Evolutionary conservation across 2,329 filamentous ascomycete genomes (phyloP).

Genomic region (Orbilia javanica): DNA sequence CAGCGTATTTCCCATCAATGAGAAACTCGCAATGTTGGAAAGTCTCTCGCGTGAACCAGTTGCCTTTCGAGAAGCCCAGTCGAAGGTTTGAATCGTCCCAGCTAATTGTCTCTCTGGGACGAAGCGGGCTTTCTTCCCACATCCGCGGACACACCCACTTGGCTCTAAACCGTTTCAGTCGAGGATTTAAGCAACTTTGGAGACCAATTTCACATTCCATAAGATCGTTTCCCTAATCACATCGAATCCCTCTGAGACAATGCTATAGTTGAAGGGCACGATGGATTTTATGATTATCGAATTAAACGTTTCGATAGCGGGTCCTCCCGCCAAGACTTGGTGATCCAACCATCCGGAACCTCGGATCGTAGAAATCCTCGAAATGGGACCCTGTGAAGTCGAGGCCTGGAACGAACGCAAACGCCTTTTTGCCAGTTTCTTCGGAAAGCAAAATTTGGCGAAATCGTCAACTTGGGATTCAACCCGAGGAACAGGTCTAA

Average conservation of each 20-base stretch:
- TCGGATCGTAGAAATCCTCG: slow-evolving; percentile 42
- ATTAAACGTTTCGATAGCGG: slow-evolving; percentile 31
- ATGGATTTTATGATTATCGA: slow-evolving; percentile 39
- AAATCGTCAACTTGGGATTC: slow-evolving; percentile 20
- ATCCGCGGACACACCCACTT: slow-evolving; percentile 57
- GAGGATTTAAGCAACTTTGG: slow-evolving; percentile 33
- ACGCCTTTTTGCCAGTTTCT: slow-evolving; percentile 11
- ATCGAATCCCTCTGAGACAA: slow-evolving; percentile 42
- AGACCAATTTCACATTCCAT: slow-evolving; percentile 43
- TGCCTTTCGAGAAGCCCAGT: slow-evolving; percentile 58
- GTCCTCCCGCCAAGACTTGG: slow-evolving; percentile 35
- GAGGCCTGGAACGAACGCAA: slow-evolving; percentile 16
- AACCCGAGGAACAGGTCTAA: slow-evolving; percentile 54
- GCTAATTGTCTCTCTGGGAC: slow-evolving; percentile 49
- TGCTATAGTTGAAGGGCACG: slow-evolving; percentile 32
- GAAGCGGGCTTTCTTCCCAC: slow-evolving; percentile 58
- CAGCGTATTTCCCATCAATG: slow-evolving; percentile 57
- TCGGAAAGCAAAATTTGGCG: slow-evolving; percentile 48
- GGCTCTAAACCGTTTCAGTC: slow-evolving; percentile 55
- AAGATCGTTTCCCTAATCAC: slow-evolving; percentile 30
- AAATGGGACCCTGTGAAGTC: slow-evolving; percentile 18
- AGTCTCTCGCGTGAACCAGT: slow-evolving; percentile 53
- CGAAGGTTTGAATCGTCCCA: slow-evolving; percentile 53
- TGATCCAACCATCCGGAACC: slow-evolving; percentile 58
- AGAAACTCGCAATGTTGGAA: slow-evolving; percentile 39